Percentiles rank a stretch among this genome's conserved stretches.
phyloP scores from a whole-genome alignment of 495 filamentous ascomycete genomes.

The Neurospora africana region DNA sequence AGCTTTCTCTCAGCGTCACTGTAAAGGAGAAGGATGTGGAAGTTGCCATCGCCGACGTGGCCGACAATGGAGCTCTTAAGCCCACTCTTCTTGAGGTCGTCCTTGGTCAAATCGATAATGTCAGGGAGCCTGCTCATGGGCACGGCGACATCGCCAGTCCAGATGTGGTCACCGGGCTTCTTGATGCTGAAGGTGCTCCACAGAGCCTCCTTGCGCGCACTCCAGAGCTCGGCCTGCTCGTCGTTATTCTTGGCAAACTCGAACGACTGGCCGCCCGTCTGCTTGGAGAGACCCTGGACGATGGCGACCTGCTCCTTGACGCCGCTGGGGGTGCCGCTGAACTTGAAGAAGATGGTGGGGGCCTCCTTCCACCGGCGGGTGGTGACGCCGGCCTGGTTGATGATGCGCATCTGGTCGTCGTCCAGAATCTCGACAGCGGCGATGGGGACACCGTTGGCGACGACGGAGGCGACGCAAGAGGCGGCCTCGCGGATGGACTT shows the following conservation, averaged over 20 bases:
- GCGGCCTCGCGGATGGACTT: constrained; percentile 67
- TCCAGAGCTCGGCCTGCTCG: constrained; percentile 75
- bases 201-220: constrained; percentile 74
- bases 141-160: constrained; percentile 79
- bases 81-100: constrained; percentile 54
- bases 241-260: constrained; percentile 62
- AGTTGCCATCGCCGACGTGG: constrained; percentile 78
- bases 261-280: constrained; percentile 54
- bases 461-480: constrained; percentile 67
- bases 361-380: constrained; percentile 60
- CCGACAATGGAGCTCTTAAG: constrained; percentile 66
- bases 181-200: constrained; percentile 59
- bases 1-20: constrained; percentile 51
- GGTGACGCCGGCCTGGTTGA: constrained; percentile 72
- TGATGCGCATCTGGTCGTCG: constrained; percentile 88
- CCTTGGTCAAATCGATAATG: constrained; percentile 71
- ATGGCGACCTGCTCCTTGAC: constrained; percentile 77
- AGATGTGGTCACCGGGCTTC: constrained; percentile 54
- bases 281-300: constrained; percentile 56
- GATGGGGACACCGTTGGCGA: constrained; percentile 69
- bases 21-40: constrained; percentile 69
- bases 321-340: constrained; percentile 59
- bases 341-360: constrained; percentile 94
- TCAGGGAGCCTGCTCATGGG: constrained; percentile 61
- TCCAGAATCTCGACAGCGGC: constrained; percentile 88